These are phyloP conservation scores for Rhodotorula mucilaginosa DNA, from an alignment of 1,284 basidiomycete genomes.

Conservation along the genomic window DNA sequence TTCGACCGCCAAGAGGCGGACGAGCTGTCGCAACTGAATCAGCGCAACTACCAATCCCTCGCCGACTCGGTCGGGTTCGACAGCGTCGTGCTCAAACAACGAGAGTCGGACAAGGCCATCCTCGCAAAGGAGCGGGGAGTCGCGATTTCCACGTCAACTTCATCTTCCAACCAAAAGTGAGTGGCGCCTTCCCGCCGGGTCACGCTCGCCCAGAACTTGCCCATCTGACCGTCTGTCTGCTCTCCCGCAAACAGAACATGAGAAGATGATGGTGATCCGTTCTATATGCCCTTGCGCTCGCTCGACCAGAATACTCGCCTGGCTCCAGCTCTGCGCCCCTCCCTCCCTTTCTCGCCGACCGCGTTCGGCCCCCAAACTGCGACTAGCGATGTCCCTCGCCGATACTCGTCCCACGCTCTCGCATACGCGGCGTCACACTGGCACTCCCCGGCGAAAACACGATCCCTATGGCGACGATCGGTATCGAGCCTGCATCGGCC, in stretches of 20 bases:
- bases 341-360: neutral
- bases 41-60: conserved; percentile 3
- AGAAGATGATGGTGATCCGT: neutral
- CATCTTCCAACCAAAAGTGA: neutral
- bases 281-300: neutral
- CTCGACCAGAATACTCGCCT: neutral
- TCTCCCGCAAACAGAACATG: neutral
- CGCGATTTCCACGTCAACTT: neutral
- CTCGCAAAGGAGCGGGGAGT: neutral
- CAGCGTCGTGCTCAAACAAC: neutral
- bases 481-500: no score
- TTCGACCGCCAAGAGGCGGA: conserved; percentile 5
- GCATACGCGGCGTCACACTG: no score
- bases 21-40: neutral
- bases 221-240: no score
- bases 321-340: neutral
- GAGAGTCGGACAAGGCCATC: conserved; percentile 8
- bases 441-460: no score
- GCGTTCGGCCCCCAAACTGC: neutral
- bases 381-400: no score
- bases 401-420: no score
- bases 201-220: neutral
- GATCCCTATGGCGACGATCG: no score
- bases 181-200: neutral
- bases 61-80: neutral